Conservation (phyloP, 768 basidiomycete species). For the Lactarius hengduanensis region DNA sequence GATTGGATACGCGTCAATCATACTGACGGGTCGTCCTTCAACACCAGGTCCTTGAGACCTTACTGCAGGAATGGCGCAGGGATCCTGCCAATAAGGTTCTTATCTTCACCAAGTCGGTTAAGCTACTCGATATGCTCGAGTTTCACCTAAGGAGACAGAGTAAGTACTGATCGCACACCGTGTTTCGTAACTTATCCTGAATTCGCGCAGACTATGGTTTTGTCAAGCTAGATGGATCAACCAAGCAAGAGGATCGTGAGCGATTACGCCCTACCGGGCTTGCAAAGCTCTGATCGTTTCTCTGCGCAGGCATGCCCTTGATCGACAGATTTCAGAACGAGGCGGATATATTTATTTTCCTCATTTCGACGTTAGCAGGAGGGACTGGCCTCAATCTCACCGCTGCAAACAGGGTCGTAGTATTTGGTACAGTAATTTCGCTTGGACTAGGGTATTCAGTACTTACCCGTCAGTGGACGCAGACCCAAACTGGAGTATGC, state of each 20-base stretch:
- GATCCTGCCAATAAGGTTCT: conserved; percentile 80
- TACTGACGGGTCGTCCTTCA: neutral
- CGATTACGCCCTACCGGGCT: neutral
- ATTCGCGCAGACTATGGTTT: conserved; percentile 49
- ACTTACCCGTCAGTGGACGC: neutral
- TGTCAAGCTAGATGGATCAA: conserved; percentile 78
- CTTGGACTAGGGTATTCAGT: neutral
- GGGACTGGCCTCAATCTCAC: conserved; percentile 90
- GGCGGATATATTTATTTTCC: conserved; percentile 70
- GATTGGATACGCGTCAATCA: neutral
- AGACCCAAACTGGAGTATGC: conserved; percentile 96
- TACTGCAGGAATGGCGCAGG: conserved; percentile 66
- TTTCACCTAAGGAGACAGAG: conserved; percentile 64
- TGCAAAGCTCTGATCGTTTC: conserved; percentile 6
- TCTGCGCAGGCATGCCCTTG: conserved; percentile 67
- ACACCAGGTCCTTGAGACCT: conserved; percentile 62
- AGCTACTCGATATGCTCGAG: conserved; percentile 82
- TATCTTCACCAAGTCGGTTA: conserved; percentile 91
- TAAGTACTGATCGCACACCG: conserved; percentile 34
- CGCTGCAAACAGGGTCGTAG: conserved; percentile 91
- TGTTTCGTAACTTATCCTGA: neutral
- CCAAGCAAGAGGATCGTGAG: conserved; percentile 65
- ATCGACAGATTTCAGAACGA: conserved; percentile 83
- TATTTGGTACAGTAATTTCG: conserved; percentile 56
- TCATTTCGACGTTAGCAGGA: conserved; percentile 90